phyloP scores from a whole-genome alignment of 306 rosid species.

The Rosa multiflora region DNA sequence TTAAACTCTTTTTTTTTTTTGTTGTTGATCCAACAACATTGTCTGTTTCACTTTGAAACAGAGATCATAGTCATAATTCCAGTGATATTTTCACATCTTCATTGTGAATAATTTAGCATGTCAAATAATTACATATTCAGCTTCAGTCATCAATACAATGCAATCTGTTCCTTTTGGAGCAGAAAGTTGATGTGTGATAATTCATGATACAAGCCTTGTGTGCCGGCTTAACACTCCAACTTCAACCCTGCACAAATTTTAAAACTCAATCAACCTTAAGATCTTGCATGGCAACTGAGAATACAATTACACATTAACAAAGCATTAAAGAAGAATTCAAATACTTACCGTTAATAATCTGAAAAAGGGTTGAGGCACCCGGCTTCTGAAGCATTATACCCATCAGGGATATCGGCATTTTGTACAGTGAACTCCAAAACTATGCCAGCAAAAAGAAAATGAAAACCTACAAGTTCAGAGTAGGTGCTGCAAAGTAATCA shows the following conservation, averaged over 20 bases:
- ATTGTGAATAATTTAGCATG: neutral
- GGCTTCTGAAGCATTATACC: conserved; percentile 10
- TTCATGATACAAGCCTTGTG: conserved; percentile 4
- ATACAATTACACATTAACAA: neutral
- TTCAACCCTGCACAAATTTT: conserved; percentile 35
- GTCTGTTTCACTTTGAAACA: neutral
- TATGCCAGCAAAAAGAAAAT: neutral
- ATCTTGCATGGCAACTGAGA: neutral
- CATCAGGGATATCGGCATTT: conserved; percentile 16
- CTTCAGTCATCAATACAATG: neutral
- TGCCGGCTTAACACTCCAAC: conserved; percentile 26
- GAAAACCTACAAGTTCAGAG: conserved; percentile 25
- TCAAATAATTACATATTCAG: neutral
- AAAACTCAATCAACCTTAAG: neutral
- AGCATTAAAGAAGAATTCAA: neutral
- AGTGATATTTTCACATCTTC: neutral
- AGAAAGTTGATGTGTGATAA: neutral
- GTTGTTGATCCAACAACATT: neutral
- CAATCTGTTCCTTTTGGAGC: neutral
- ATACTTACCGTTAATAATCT: conserved; percentile 28
- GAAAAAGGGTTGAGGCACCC: conserved; percentile 6
- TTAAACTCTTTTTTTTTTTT: neutral
- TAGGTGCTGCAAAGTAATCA: conserved; percentile 69
- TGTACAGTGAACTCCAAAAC: conserved; percentile 4
- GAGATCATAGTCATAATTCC: neutral